These are phyloP conservation scores for Colletotrichum scovillei DNA, from an alignment of 2,329 filamentous ascomycete genomes.

Conservation along the genomic window DNA sequence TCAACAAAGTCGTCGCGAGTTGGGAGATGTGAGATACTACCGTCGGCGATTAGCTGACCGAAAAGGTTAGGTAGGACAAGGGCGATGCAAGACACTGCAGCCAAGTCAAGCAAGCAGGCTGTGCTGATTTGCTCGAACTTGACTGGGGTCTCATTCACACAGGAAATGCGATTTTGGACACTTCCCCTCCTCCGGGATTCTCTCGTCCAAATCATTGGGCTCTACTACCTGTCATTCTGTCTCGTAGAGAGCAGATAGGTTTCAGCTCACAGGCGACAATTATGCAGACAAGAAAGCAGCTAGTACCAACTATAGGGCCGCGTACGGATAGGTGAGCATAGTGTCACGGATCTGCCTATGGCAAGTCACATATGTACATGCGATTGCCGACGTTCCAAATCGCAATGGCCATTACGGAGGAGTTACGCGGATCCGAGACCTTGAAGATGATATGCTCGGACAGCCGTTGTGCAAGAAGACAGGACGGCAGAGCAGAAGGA, in stretches of 20 bases:
- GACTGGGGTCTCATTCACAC: background rate
- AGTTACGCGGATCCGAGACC: slow-evolving; percentile 22
- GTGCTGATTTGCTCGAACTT: slow-evolving; percentile 20
- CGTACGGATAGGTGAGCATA: slow-evolving; percentile 5
- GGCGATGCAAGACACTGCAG: slow-evolving; percentile 36
- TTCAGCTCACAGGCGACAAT: slow-evolving; percentile 15
- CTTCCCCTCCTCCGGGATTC: background rate
- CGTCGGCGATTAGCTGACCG: slow-evolving; percentile 19
- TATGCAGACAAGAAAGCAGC: background rate
- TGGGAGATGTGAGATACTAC: background rate
- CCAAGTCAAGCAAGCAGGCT: slow-evolving; percentile 30
- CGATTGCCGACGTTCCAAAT: slow-evolving; percentile 42
- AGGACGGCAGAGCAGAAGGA: background rate
- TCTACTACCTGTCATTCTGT: slow-evolving; percentile 1
- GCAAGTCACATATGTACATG: slow-evolving; percentile 43
- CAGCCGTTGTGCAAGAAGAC: slow-evolving; percentile 3
- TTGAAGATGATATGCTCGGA: slow-evolving; percentile 9
- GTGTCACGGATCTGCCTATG: slow-evolving; percentile 45
- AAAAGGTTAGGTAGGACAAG: slow-evolving; percentile 35
- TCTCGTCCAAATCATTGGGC: slow-evolving; percentile 26
- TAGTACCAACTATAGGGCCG: background rate
- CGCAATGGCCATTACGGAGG: slow-evolving; percentile 20
- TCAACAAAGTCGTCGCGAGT: slow-evolving; percentile 6
- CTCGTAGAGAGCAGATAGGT: slow-evolving; percentile 3
- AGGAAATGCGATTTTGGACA: background rate